Evolutionary conservation across 345 rosid genomes (phyloP), one percentile per base, ranked within the genome.

Genomic region (Gossypium thurberi): DNA sequence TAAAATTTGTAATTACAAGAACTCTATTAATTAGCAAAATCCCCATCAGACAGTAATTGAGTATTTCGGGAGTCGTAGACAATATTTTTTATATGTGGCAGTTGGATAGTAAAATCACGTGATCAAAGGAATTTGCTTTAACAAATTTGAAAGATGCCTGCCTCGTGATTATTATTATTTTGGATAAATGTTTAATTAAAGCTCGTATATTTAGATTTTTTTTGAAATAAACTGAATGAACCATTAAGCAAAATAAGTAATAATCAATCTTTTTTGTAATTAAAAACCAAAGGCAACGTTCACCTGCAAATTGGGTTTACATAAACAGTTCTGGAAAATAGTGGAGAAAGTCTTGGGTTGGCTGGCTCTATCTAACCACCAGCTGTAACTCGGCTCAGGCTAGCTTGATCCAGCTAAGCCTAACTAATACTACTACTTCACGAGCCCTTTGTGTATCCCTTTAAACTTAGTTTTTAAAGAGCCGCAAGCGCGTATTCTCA

Each of bases 401-500:
- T 20, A 43, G 52, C 52, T 65, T 44, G 28, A 65, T 65, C 69
- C 69, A 65, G 69, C 69, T 42, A 42, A n/a, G 50, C 23, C 67
- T n/a, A 61, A 33, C 55, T 51, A 51, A 33, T 0, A 33, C 37
- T 33, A 51, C 1, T 51, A 51, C 8, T 51, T 51, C 56, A 51
- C 56, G 56, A 6, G 21, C 56, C 56, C 8, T 51, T 51, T 15
- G 56, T 51, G 56, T 21, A 2, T 7, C 14, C 6, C 53, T 14
- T 50, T 51, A 37, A 7, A 50, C 10, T 17, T 57, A 21, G 8
- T 23, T 72, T 50, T n/a, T 17, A 65, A 33, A 8, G 70, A n/a
- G 48, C 28, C 40, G 17, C n/a, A 8, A 1, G 80, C 76, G 82
- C 84, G 74, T 81, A 44, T 3, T 3, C 40, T 66, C 75, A 76